These are phyloP conservation scores for Cardamine resedifolia DNA, from an alignment of 345 rosid species.

Conservation along the genomic window DNA sequence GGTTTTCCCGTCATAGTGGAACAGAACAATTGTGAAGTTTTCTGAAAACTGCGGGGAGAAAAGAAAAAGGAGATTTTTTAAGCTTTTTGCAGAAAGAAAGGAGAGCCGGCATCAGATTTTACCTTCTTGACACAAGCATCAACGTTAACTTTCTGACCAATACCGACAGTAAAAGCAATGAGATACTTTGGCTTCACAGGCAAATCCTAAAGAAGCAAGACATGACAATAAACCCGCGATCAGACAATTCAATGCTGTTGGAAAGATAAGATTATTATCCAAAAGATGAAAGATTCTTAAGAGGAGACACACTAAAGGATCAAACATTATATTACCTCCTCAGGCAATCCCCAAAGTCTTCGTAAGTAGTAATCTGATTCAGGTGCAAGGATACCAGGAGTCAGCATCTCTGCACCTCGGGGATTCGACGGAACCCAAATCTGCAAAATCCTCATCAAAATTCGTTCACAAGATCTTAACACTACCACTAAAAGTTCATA, in stretches of 20 bases:
- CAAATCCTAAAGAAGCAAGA: slow-evolving; percentile 66
- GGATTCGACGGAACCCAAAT: slow-evolving; percentile 97
- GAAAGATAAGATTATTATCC: background rate
- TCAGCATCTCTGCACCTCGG: slow-evolving; percentile 84
- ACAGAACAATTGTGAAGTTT: slow-evolving; percentile 75
- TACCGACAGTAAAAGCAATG: slow-evolving; percentile 88
- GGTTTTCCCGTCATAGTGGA: slow-evolving; percentile 88
- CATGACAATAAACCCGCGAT: background rate
- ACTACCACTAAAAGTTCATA: background rate
- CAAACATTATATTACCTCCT: slow-evolving; percentile 51
- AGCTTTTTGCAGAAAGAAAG: slow-evolving; percentile 5
- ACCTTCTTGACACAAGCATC: slow-evolving; percentile 93
- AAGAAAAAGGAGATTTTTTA: background rate
- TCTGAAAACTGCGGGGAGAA: slow-evolving; percentile 64
- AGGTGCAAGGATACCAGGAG: slow-evolving; percentile 76
- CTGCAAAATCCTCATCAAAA: slow-evolving; percentile 45
- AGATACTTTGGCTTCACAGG: slow-evolving; percentile 69
- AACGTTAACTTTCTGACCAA: slow-evolving; percentile 65
- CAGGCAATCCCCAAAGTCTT: slow-evolving; percentile 90
- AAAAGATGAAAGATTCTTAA: slow-evolving; percentile 12
- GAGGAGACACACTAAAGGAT: background rate
- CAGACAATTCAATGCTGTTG: slow-evolving; percentile 1
- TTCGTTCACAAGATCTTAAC: slow-evolving; percentile 23
- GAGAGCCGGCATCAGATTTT: background rate
- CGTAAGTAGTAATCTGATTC: slow-evolving; percentile 77